A percentile compares a stretch with the other conserved stretches of the same genome.
These are phyloP conservation scores for Suhomyces prunicola DNA, from an alignment of 805 yeast species.

Conservation along the genomic window DNA sequence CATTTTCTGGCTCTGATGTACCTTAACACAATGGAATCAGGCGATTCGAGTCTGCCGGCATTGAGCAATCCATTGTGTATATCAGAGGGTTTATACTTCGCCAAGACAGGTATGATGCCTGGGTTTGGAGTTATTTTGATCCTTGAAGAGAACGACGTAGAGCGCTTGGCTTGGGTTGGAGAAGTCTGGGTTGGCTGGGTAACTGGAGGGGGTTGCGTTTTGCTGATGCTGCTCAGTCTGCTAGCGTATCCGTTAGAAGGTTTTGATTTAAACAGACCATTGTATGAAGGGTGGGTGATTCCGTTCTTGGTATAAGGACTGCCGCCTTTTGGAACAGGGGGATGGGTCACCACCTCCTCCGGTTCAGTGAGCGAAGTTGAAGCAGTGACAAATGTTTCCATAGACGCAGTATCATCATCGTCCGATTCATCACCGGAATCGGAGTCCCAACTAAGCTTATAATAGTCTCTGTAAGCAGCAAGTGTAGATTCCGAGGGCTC, in stretches of 20 bases:
- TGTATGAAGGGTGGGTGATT: slow-evolving; percentile 3
- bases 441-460: slow-evolving; percentile 13
- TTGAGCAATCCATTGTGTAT: slow-evolving; percentile 53
- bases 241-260: neutral
- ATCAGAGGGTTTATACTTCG: slow-evolving; percentile 50
- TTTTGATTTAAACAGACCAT: neutral
- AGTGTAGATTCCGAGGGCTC: slow-evolving; percentile 19
- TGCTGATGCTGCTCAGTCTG: neutral
- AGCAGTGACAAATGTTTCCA: slow-evolving; percentile 35
- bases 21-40: slow-evolving; percentile 75
- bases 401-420: slow-evolving; percentile 17
- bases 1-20: slow-evolving; percentile 87
- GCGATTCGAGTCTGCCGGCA: slow-evolving; percentile 69
- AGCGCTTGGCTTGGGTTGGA: neutral
- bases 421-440: slow-evolving; percentile 12
- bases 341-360: slow-evolving; percentile 8
- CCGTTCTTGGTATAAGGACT: slow-evolving; percentile 4
- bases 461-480: slow-evolving; percentile 19
- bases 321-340: slow-evolving; percentile 3
- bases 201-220: neutral
- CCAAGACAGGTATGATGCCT: slow-evolving; percentile 47
- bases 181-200: neutral
- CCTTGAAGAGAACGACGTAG: neutral
- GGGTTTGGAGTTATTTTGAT: slow-evolving; percentile 21
- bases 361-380: slow-evolving; percentile 22